Evolutionary conservation across 805 yeast genomes (phyloP), one percentile per base, ranked within the genome.

Genomic region (Wickerhamiella kurtzmanii): DNA sequence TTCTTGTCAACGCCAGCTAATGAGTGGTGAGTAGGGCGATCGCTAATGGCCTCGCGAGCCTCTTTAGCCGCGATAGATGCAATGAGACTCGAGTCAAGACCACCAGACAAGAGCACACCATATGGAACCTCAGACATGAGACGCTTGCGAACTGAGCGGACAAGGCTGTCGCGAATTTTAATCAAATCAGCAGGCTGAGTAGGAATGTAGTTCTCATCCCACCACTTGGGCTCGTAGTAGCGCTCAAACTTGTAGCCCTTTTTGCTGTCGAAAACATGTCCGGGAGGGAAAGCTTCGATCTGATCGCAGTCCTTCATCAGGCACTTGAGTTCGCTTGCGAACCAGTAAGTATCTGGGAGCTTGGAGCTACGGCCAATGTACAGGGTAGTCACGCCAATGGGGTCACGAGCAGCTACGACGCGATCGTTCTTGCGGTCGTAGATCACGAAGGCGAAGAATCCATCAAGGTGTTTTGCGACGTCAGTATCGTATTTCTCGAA

Each of bases 51-150:
- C 67, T 77, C 79, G 52, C 76, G 76, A 50, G 97, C 85, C 71
- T 92, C 99, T 65, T 96, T 77, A 28, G 97, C 92, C 45, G 97
- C 98, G 62, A 92, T 92, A 41, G 98, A 67, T 17, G 98, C 98
- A 64, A 92, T 92, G 67, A 92, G 74, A 19, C 96, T 86, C 42
- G 96, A 87, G 66, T 92, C 99, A 61, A 92, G 76, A 56, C 99
- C 99, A 64, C 99, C 99, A 19, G 96, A 86, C 56, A 92, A 73
- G 57, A 92, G 72, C 42, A 92, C 99, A 71, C 99, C 99, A 67
- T 85, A 92, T 48, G 99, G 97, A 52, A 92, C 99, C 73, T 92
- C 99, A 48, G 97, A 92, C 99, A 92, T 92, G 61, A 92, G 76
- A 75, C 98, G 82, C 83, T 92, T 92, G 74, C 98, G 82, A 47